Percentiles rank a stretch among this genome's conserved stretches.
phyloP scores from a whole-genome alignment of 176 grass and related monocot species.

The Themeda triandra region DNA sequence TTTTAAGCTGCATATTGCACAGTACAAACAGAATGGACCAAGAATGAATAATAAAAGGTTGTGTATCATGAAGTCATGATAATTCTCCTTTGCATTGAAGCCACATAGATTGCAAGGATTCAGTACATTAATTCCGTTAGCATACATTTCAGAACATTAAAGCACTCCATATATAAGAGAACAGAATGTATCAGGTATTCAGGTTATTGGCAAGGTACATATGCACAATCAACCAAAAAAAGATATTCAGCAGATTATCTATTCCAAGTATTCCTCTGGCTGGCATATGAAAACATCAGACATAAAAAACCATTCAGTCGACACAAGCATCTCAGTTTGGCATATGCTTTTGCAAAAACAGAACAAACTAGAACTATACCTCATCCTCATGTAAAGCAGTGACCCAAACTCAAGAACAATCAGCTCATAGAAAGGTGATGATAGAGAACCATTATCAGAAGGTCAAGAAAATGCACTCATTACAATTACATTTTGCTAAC shows the following conservation, averaged over 20 bases:
- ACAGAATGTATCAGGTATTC: neutral
- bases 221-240: neutral
- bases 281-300: neutral
- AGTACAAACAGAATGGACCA: neutral
- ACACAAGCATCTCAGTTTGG: neutral
- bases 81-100: neutral
- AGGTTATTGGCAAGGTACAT: neutral
- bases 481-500: neutral
- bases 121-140: neutral
- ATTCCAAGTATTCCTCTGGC: neutral
- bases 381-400: neutral
- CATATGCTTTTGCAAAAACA: neutral
- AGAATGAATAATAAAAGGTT: neutral
- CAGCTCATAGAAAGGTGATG: neutral
- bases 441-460: neutral
- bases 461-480: neutral
- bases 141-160: neutral
- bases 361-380: constrained; percentile 18
- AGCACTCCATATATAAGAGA: neutral
- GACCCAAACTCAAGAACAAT: neutral
- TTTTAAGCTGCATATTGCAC: neutral
- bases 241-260: neutral
- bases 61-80: neutral
- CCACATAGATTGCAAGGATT: neutral
- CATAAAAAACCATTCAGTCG: neutral